phyloP scores from a whole-genome alignment of 2,329 filamentous ascomycete species.

The Colletotrichum liriopes region DNA sequence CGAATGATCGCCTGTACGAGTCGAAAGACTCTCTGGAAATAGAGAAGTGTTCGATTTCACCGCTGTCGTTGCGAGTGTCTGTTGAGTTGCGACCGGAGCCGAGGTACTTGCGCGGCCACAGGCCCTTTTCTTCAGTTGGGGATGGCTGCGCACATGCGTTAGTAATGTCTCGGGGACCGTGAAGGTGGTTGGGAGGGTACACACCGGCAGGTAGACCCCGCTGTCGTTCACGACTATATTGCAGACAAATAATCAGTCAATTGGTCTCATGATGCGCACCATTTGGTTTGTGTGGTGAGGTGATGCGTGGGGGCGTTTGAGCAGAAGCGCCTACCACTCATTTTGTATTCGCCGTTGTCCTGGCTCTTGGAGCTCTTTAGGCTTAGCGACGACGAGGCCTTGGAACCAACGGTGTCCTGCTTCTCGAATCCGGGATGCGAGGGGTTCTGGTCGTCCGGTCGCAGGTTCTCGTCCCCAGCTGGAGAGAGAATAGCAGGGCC shows the following conservation, averaged over 20 bases:
- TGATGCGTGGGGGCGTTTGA: constrained; percentile 31
- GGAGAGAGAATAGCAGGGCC: constrained; percentile 59
- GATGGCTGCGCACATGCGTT: constrained; percentile 75
- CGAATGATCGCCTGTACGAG: constrained; percentile 95
- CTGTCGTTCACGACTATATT: constrained; percentile 91
- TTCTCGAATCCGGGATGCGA: constrained; percentile 71
- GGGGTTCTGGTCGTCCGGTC: constrained; percentile 59
- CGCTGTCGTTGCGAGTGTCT: constrained; percentile 71
- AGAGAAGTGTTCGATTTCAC: constrained; percentile 92
- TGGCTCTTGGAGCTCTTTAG: constrained; percentile 73
- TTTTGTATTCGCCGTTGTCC: constrained; percentile 82
- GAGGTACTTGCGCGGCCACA: constrained; percentile 77
- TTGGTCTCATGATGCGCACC: constrained; percentile 46
- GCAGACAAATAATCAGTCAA: constrained; percentile 46
- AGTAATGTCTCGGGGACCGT: constrained; percentile 46
- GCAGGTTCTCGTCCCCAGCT: constrained; percentile 67
- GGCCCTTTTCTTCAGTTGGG: constrained; percentile 85
- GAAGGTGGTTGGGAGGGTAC: constrained; percentile 47
- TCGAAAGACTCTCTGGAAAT: constrained; percentile 98
- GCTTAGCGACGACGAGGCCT: constrained; percentile 74
- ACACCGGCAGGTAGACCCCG: constrained; percentile 93
- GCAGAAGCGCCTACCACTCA: constrained; percentile 75
- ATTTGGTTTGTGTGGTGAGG: constrained; percentile 29
- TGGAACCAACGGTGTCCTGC: constrained; percentile 75
- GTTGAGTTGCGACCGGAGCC: constrained; percentile 66